Conservation (phyloP, 1,284 basidiomycete species). For the Rhizopogon hawkerae region DNA sequence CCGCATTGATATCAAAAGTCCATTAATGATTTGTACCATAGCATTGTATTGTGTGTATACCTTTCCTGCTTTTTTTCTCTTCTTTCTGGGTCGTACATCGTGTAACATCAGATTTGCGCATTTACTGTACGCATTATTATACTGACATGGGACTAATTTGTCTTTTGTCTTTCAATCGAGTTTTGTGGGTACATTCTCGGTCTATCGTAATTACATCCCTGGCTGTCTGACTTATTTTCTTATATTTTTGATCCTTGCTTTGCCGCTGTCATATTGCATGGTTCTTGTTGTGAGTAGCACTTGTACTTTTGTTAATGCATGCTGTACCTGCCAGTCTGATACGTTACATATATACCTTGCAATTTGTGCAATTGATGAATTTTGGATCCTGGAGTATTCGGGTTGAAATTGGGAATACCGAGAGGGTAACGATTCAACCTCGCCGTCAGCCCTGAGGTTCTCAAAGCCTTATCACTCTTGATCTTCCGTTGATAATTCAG, state of each 20-base stretch:
- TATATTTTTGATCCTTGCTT: constrained; percentile 25
- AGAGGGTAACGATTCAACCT: neutral
- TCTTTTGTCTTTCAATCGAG: constrained; percentile 19
- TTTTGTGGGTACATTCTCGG: constrained; percentile 23
- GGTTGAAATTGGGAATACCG: neutral
- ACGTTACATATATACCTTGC: neutral
- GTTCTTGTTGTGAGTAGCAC: constrained; percentile 23
- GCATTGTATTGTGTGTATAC: constrained; percentile 25
- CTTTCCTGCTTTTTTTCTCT: constrained; percentile 11
- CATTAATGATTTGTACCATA: constrained; percentile 25
- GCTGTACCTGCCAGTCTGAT: constrained; percentile 5
- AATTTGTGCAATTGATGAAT: no score
- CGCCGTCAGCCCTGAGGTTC: constrained; percentile 8
- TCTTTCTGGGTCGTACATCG: constrained; percentile 23
- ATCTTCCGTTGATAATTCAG: neutral
- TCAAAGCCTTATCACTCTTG: neutral
- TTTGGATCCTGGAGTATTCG: neutral
- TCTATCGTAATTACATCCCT: constrained; percentile 19
- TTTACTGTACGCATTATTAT: constrained; percentile 29
- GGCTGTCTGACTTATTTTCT: constrained; percentile 12
- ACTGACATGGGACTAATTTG: constrained; percentile 27
- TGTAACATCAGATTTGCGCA: constrained; percentile 27
- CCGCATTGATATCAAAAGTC: constrained; percentile 15
- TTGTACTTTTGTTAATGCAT: constrained; percentile 18
- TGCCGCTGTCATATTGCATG: constrained; percentile 19